These are phyloP conservation scores for Tetrapisispora pingtungensis DNA, from an alignment of 805 yeast genomes.

Conservation along the genomic window DNA sequence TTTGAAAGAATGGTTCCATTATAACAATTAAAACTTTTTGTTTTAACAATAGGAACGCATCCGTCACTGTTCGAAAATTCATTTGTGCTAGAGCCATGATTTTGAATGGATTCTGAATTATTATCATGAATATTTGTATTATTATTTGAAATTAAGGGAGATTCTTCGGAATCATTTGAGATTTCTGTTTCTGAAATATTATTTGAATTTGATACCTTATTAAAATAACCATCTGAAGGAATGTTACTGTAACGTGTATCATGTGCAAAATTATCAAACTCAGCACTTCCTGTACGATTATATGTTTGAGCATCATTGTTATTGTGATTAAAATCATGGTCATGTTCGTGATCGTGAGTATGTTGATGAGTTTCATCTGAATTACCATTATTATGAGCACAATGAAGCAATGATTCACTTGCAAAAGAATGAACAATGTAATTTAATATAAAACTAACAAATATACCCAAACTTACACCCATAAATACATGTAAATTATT, in stretches of 20 bases:
- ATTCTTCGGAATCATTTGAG: neutral
- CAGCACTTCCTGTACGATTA: neutral
- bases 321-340: neutral
- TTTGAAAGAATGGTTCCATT: conserved; percentile 4
- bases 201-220: neutral
- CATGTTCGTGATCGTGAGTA: conserved; percentile 14
- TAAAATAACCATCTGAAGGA: neutral
- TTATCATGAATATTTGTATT: conserved; percentile 1
- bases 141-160: neutral
- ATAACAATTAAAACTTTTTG: conserved; percentile 9
- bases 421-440: conserved; percentile 60
- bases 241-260: neutral
- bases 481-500: conserved; percentile 38
- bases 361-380: neutral
- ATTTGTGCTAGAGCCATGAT: conserved; percentile 2
- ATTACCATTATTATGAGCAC: conserved; percentile 45
- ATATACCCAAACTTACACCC: conserved; percentile 44
- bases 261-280: neutral
- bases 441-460: conserved; percentile 51
- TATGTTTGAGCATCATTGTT: neutral
- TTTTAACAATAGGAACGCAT: conserved; percentile 12
- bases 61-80: conserved; percentile 6
- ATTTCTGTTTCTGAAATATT: neutral
- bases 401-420: conserved; percentile 75
- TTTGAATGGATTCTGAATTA: too few relatives aligned